Percentiles rank a stretch among this genome's conserved stretches.
phyloP scores from a whole-genome alignment of 2,329 filamentous ascomycete genomes.

The Cytospora piceae region DNA sequence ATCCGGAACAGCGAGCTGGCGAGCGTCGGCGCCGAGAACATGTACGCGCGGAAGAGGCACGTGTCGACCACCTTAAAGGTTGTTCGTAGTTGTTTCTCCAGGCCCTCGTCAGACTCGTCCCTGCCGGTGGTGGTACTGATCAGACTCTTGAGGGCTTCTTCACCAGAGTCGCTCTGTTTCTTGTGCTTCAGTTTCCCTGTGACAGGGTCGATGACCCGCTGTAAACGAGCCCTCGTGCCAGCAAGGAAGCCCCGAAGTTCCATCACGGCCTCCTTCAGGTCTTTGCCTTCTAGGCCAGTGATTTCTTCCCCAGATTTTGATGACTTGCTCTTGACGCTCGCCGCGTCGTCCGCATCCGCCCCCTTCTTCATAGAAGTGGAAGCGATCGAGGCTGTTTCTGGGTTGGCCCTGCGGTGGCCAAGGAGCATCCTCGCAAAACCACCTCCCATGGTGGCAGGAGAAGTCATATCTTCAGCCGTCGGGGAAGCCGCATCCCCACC shows the following conservation, averaged over 20 bases:
- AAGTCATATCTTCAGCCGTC: conserved; percentile 38
- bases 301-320: conserved; percentile 46
- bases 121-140: conserved; percentile 52
- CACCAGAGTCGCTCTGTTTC: conserved; percentile 47
- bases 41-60: conserved; percentile 90
- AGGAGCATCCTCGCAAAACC: conserved; percentile 61
- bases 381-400: conserved; percentile 63
- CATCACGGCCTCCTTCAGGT: conserved; percentile 78
- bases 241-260: conserved; percentile 88
- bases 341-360: conserved; percentile 59
- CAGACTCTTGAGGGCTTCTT: conserved; percentile 53
- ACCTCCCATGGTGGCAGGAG: conserved; percentile 42
- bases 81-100: conserved; percentile 71
- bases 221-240: conserved; percentile 72
- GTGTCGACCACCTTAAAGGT: conserved; percentile 90
- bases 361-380: conserved; percentile 55
- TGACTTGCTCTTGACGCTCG: conserved; percentile 54
- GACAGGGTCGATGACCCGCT: conserved; percentile 63
- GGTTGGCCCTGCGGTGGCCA: conserved; percentile 45
- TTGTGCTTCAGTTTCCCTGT: conserved; percentile 64
- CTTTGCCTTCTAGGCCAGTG: conserved; percentile 71
- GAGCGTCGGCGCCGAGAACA: conserved; percentile 85
- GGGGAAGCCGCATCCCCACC: conserved; percentile 33
- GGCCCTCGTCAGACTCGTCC: conserved; percentile 59
- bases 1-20: conserved; percentile 91